Conservation (phyloP, 768 basidiomycete genomes). For the Lactarius hengduanensis region DNA sequence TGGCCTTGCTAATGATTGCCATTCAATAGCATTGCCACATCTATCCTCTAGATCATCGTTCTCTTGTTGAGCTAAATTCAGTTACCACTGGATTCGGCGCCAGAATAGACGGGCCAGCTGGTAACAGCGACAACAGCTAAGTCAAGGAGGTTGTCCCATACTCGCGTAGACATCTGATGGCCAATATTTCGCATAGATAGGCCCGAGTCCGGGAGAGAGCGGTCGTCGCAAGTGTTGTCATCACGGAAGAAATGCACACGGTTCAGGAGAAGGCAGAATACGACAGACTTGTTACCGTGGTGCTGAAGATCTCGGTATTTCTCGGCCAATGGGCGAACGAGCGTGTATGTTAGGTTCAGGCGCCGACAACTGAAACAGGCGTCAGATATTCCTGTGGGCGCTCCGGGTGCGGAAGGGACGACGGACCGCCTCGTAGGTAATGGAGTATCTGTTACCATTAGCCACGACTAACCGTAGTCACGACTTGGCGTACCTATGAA, state of each 20-base stretch:
- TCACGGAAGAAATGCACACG: conserved; percentile 83
- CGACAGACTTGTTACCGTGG: conserved; percentile 74
- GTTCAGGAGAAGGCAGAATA: conserved; percentile 88
- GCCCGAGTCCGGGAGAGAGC: conserved; percentile 75
- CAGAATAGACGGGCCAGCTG: conserved; percentile 77
- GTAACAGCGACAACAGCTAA: conserved; percentile 73
- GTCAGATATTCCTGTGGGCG: not conserved
- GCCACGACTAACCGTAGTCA: conserved; percentile 10
- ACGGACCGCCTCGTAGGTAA: conserved; percentile 77
- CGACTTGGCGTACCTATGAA: conserved; percentile 57
- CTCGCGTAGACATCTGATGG: conserved; percentile 72
- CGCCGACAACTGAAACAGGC: conserved; percentile 56
- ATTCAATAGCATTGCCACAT: conserved; percentile 92
- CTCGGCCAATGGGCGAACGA: conserved; percentile 82
- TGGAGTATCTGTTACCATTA: conserved; percentile 63
- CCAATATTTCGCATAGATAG: conserved; percentile 85
- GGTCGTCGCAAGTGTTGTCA: conserved; percentile 63
- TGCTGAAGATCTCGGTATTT: conserved; percentile 77
- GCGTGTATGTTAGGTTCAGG: conserved; percentile 92
- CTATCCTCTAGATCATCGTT: conserved; percentile 73
- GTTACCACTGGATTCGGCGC: conserved; percentile 60
- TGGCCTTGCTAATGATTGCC: conserved; percentile 85
- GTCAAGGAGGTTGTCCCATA: conserved; percentile 67
- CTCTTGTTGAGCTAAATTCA: conserved; percentile 59
- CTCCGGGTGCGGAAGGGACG: not conserved